These are phyloP conservation scores for Juglanconis oblonga DNA, from an alignment of 2,329 filamentous ascomycete species.

Conservation along the genomic window DNA sequence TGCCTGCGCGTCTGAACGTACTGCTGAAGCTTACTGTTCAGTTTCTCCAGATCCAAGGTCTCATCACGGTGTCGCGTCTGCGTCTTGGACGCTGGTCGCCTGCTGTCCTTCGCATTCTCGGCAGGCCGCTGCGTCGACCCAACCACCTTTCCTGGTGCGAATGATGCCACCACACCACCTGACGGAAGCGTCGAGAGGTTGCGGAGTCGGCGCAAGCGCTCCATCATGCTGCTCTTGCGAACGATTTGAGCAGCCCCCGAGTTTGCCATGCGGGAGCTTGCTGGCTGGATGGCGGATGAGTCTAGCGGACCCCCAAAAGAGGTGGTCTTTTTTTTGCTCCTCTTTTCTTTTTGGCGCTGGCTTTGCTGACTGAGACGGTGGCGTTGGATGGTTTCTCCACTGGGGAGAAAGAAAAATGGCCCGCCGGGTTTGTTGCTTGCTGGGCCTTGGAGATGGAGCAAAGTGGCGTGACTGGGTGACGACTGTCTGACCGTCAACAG, in stretches of 20 bases:
- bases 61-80: neutral
- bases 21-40: constrained; percentile 9
- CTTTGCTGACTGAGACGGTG: neutral
- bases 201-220: constrained; percentile 11
- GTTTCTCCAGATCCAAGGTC: constrained; percentile 1
- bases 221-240: constrained; percentile 14
- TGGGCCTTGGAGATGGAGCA: no score
- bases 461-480: no score
- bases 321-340: neutral
- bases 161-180: neutral
- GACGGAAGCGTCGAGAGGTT: neutral
- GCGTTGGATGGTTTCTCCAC: no score
- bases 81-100: neutral
- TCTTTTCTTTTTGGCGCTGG: neutral
- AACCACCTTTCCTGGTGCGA: neutral
- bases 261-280: neutral
- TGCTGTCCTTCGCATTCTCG: neutral
- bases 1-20: neutral
- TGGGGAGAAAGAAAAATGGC: no score
- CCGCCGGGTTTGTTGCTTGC: no score
- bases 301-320: no score
- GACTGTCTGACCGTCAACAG: no score
- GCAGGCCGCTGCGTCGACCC: neutral
- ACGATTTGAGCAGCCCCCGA: neutral
- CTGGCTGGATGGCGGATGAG: neutral